These are phyloP conservation scores for Syzygium aromaticum DNA, from an alignment of 345 rosid genomes.

Conservation along the genomic window DNA sequence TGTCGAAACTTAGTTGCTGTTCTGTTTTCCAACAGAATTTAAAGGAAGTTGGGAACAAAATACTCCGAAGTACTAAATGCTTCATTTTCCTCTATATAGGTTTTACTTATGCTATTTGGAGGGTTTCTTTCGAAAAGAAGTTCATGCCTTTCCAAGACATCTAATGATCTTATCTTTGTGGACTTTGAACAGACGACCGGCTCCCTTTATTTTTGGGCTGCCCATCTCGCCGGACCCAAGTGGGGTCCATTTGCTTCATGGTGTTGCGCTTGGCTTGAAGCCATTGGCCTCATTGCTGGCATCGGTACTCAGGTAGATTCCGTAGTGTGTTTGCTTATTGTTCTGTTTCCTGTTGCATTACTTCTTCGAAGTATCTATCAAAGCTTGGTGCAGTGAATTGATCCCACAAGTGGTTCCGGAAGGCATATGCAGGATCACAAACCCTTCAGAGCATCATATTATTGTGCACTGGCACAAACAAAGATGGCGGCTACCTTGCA, in stretches of 20 bases:
- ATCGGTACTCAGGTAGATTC: constrained; percentile 45
- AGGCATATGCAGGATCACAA: constrained; percentile 62
- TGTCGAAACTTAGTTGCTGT: not conserved
- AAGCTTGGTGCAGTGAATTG: not conserved
- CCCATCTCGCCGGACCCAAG: constrained; percentile 51
- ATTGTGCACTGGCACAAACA: constrained; percentile 32
- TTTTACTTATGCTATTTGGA: not conserved
- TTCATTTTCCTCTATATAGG: not conserved
- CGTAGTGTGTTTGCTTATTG: not conserved
- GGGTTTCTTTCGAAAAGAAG: not conserved
- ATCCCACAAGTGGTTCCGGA: not conserved
- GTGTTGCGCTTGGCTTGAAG: constrained; percentile 65
- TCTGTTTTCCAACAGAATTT: not conserved
- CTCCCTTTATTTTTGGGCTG: constrained; percentile 62
- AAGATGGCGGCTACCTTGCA: constrained; percentile 45
- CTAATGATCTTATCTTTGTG: too few species aligned
- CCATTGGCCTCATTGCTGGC: constrained; percentile 51
- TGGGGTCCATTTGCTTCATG: constrained; percentile 65
- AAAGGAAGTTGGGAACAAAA: not conserved
- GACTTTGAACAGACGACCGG: constrained; percentile 43
- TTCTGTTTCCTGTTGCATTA: not conserved
- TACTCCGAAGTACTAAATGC: not conserved
- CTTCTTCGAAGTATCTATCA: not conserved
- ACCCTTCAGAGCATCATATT: constrained; percentile 35
- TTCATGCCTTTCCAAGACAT: not conserved